Base-by-base conservation (phyloP, 441 rosid species). In the Aquilaria agallochum region DNA sequence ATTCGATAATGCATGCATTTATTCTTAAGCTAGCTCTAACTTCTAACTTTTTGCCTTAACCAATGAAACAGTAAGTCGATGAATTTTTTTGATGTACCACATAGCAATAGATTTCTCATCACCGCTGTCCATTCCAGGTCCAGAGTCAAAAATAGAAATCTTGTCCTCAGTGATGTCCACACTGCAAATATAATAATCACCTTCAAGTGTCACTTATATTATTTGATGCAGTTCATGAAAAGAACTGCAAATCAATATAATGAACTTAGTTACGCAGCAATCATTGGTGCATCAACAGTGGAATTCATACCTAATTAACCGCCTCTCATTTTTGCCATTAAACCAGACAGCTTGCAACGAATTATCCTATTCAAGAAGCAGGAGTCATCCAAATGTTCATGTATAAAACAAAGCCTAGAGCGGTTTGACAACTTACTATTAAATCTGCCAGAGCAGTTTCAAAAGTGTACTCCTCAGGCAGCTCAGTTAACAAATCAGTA, bases 301-400 rank as follows among this genome's bases (percentile, higher is more conserved):
- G 11, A 51, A 53, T 40, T 48, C 68, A 45, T 60, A 90, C 97
- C 92, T 74, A 42, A 90, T 87, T 55, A 79, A 60, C 76, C 78
- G 82, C 71, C 76, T 67, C 7, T 72, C 67, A 50, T 60, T 67
- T 51, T 46, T 13, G 32, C 63, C 63, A 54, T 62, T 80, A 30
- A 72, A 65, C 92, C 92, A 87, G 11, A 90, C 86, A 56, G 95
- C 97, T 84, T 87, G 95, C 75, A 90, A 78, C 15, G 92, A 90
- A 72, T 87, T 87, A 64, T 87, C 97, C 95, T 87, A 83, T 55
- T 45, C 68, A 61, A 67, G 15, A 45, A 34, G 62, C 34, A 67
- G 11, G 30, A 64, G 51, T 5, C 14, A 58, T 55, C 54, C 46
- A 60, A 13, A 64, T 58, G 53, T 58, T 52, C 31, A 34, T 50